Base-by-base conservation (phyloP, 2,329 filamentous ascomycete species). In the Penicillium sumatraense region DNA sequence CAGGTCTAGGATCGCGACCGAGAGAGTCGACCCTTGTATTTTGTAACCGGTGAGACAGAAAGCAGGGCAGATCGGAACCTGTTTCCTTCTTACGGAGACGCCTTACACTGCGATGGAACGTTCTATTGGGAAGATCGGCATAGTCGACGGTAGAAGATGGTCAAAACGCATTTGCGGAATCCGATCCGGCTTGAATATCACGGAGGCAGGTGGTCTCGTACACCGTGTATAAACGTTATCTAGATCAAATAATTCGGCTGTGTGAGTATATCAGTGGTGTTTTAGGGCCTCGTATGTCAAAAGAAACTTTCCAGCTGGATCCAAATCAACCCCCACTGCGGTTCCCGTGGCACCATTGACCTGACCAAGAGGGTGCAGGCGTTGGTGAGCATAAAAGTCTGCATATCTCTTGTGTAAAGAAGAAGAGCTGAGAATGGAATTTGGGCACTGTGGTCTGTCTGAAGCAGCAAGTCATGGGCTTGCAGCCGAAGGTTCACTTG, bases 371-470 rank as follows among this genome's bases (percentile, higher is more conserved):
- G 51, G 5, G 51, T 53, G 44, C 51, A 53, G 24, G 29, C 48
- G 21, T 53, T 53, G 20, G 50, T 53, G 23, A 42, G 40, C 5
- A 42, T n/a, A 7, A 26, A 7, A 2, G 21, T 16, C 3, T 20
- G 40, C 40, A 42, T 42, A 24, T 13, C 6, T 3, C 13, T 20
- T 2, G 40, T 42, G 40, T 42, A 42, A 3, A 42, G 16, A 54
- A 18, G 51, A 60, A 8, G 64, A 58, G 40, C 51, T 38, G 21
- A 29, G 38, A n/a, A 47, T 20, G n/a, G 50, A 24, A 9, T 36
- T 18, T 11, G 9, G 46, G 31, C 16, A 31, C 0, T 63, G 65
- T 38, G 63, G 68, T 31, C 47, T 73, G 3, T 66, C 51, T 0
- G 26, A 65, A 3, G 8, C 4, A 42, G 40, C 14, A 42, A 42